Percentiles rank a stretch among this genome's conserved stretches.
These are phyloP conservation scores for Haplosporangium gracile DNA, from an alignment of 192 early-diverging fungal species.

Conservation along the genomic window DNA sequence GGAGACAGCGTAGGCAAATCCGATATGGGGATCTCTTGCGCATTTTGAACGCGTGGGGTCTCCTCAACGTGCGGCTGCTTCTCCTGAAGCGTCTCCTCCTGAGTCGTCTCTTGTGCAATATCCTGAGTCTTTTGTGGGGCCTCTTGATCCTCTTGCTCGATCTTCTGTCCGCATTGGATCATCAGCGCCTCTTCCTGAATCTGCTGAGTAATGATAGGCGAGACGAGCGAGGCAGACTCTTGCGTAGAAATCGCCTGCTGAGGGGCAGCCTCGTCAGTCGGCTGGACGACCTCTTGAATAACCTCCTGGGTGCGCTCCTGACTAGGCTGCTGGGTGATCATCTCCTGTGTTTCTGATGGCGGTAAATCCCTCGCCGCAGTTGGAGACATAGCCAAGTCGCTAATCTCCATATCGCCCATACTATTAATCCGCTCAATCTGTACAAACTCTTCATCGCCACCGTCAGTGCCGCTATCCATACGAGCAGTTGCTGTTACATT, in stretches of 20 bases:
- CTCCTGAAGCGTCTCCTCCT: background rate
- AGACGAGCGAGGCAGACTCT: background rate
- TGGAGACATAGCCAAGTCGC: slow-evolving; percentile 20
- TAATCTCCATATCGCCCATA: slow-evolving; percentile 25
- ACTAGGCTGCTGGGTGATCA: background rate
- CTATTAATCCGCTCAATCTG: slow-evolving; percentile 14
- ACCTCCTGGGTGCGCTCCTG: background rate
- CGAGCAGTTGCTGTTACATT: background rate
- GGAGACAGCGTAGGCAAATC: background rate
- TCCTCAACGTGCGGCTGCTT: background rate
- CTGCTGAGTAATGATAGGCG: background rate
- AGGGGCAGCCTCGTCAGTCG: background rate
- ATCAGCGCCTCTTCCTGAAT: background rate
- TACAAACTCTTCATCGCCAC: slow-evolving; percentile 7
- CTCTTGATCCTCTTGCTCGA: background rate
- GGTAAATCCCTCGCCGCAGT: background rate
- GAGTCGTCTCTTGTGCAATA: background rate
- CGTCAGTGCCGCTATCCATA: background rate
- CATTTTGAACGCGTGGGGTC: background rate
- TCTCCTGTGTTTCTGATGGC: background rate
- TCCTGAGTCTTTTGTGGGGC: background rate
- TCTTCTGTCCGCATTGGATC: background rate
- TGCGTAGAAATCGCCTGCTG: background rate
- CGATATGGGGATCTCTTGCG: background rate
- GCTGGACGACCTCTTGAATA: background rate